Conservation (phyloP, 2,329 filamentous ascomycete species). For the Beauveria varroae region DNA sequence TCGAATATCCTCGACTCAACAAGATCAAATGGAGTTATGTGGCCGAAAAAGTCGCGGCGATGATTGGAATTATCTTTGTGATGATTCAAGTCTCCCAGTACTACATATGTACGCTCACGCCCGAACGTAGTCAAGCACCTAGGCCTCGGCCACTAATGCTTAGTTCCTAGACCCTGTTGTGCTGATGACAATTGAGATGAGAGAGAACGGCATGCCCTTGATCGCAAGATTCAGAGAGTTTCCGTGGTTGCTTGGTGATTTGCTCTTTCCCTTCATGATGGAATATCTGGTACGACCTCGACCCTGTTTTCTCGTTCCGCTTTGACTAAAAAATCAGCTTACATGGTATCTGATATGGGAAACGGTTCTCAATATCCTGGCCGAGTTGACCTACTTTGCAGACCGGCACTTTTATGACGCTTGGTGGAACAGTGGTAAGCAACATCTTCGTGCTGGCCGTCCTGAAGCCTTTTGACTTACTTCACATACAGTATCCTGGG, state of each 20-base stretch:
- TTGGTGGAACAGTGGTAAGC: constrained; percentile 54
- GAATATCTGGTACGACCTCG: constrained; percentile 52
- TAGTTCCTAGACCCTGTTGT: constrained; percentile 54
- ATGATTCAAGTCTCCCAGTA: constrained; percentile 75
- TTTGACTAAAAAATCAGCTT: constrained; percentile 30
- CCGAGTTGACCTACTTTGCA: constrained; percentile 69
- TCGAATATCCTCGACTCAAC: constrained; percentile 64
- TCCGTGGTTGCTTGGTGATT: constrained; percentile 66
- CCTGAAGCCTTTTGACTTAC: neutral
- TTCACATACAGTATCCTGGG: constrained; percentile 48
- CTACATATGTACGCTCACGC: constrained; percentile 49
- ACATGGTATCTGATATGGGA: constrained; percentile 81
- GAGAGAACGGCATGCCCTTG: constrained; percentile 56
- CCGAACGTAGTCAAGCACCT: neutral
- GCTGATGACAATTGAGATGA: constrained; percentile 57
- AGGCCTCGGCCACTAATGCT: constrained; percentile 5
- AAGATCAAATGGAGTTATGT: constrained; percentile 68
- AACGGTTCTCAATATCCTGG: constrained; percentile 64
- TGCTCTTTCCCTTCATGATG: constrained; percentile 72
- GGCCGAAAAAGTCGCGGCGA: constrained; percentile 61
- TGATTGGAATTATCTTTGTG: constrained; percentile 64
- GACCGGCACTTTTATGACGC: constrained; percentile 65
- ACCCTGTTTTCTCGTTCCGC: neutral
- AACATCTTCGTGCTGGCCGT: neutral
- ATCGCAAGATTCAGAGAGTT: constrained; percentile 57